Base-by-base conservation (phyloP, 2,329 filamentous ascomycete genomes). In the Paraconiothyrium brasiliense region DNA sequence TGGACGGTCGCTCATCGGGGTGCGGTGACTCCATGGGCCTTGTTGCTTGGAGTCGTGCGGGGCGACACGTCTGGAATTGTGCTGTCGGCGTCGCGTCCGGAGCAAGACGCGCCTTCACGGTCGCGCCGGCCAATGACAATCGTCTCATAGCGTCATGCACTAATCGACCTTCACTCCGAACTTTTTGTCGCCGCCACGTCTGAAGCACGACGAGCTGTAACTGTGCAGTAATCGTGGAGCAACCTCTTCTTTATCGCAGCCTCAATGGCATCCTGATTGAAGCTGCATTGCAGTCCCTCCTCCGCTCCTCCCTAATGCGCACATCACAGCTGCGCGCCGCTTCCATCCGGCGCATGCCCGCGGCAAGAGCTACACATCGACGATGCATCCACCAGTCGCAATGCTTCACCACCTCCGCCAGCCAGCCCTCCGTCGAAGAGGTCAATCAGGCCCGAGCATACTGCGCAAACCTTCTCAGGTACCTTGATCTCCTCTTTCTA, bases 401-500 rank as follows among this genome's bases (percentile, higher is more conserved):
- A 63, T 66, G 65, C 55, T 65, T 71, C 22, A 57, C 59, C n/a
- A 66, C 69, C 52, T 56, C 69, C 8, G 61, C 70, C 4, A 54
- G 50, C 50, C 64, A 63, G 5, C 70, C 71, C 4, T 73, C 81
- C n/a, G 73, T 78, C 56, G 77, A 78, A 50, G 86, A 89, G 46
- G 77, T 88, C 46, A 76, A 83, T 66, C 81, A 83, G 51, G 86
- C 88, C 11, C 81, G 84, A 60, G 78, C 77, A 64, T 89, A 89
- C 74, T 90, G 88, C 72, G 76, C 84, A n/a, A 81, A 84, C 66
- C 80, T 89, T 46, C 79, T 90, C 59, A 80, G 80, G 86, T 87
- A 80, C 55, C 70, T 56, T 35, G 34, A 32, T 49, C 54, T 32
- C 34, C 6, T 41, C 52, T 61, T 61, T 61, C 13, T 34, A 34